A percentile compares a stretch with the other conserved stretches of the same genome.
Evolutionary conservation across 768 basidiomycete species (phyloP).

Genomic region (Termitomyces sp.): DNA sequence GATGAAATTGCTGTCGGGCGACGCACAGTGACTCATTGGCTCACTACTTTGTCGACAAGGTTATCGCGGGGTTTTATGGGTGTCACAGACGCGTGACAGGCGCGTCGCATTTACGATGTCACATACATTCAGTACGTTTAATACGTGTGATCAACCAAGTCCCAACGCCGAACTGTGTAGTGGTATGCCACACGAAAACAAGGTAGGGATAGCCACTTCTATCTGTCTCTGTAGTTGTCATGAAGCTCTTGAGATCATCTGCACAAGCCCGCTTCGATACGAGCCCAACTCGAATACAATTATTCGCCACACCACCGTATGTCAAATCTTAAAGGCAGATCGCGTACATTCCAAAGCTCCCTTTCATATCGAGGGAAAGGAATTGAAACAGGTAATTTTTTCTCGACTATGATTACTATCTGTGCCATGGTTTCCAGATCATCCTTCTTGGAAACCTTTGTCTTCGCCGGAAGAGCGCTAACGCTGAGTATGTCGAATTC

Average conservation of each 20-base stretch:
- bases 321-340: slow-evolving; percentile 1
- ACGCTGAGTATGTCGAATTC: not conserved
- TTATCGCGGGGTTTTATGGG: not conserved
- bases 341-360: not conserved
- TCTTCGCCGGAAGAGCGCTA: not conserved
- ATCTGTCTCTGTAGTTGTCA: not conserved
- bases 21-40: slow-evolving; percentile 42
- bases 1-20: slow-evolving; percentile 5
- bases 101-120: slow-evolving; percentile 5
- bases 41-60: not conserved
- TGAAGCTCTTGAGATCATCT: not conserved
- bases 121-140: not conserved
- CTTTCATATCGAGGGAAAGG: not conserved
- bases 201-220: not conserved
- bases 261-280: not conserved
- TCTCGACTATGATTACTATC: not conserved
- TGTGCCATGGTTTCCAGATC: not conserved
- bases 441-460: not conserved
- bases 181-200: not conserved
- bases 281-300: not conserved
- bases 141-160: not conserved
- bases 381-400: not conserved
- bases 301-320: not conserved
- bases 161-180: not conserved
- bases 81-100: slow-evolving; percentile 10